Conservation (phyloP, 768 basidiomycete genomes). For the Suillus alpinus region DNA sequence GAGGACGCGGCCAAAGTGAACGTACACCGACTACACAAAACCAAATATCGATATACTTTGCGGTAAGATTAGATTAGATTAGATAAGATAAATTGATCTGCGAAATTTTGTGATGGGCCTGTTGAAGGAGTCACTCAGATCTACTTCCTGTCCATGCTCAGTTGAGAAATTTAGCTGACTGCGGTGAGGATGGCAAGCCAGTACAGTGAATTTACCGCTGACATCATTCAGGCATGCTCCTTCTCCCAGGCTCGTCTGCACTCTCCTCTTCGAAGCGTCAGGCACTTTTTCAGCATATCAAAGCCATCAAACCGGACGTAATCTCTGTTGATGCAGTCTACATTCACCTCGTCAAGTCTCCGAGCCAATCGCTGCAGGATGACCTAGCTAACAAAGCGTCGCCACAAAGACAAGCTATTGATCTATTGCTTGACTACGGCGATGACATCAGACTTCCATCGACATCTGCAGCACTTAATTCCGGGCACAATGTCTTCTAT, state of each 20-base stretch:
- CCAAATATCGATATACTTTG: background rate
- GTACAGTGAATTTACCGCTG: background rate
- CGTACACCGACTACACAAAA: background rate
- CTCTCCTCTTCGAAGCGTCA: constrained; percentile 71
- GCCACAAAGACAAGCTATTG: constrained; percentile 49
- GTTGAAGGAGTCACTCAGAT: background rate
- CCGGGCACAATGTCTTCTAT: constrained; percentile 50
- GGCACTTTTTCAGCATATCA: constrained; percentile 60
- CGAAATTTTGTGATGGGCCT: background rate
- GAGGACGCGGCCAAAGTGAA: too few relatives aligned
- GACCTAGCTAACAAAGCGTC: constrained; percentile 48
- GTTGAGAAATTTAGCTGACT: background rate
- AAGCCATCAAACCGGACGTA: constrained; percentile 49
- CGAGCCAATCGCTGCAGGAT: constrained; percentile 40
- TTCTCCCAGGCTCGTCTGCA: constrained; percentile 74
- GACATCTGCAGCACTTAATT: constrained; percentile 36
- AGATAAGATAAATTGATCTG: background rate
- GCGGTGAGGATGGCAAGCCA: background rate
- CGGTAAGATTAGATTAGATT: background rate
- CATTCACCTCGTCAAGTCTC: constrained; percentile 79
- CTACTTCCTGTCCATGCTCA: background rate
- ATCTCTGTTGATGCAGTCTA: constrained; percentile 77
- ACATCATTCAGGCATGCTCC: constrained; percentile 54
- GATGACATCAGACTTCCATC: constrained; percentile 57
- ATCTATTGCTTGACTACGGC: constrained; percentile 80